phyloP scores from a whole-genome alignment of 164 flowering plant species.

The Berberis vulgaris region DNA sequence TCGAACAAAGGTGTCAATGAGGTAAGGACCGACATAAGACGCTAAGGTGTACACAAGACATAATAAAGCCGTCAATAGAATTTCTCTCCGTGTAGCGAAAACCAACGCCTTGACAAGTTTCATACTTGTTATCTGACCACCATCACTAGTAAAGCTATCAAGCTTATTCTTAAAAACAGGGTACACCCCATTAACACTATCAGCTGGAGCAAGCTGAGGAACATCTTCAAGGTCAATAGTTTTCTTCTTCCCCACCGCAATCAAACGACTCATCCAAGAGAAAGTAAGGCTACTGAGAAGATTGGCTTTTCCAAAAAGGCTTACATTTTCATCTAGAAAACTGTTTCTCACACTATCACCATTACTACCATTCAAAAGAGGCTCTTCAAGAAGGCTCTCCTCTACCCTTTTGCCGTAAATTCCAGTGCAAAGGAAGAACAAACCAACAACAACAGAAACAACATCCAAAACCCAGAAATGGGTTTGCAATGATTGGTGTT shows the following conservation, averaged over 20 bases:
- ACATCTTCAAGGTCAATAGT: conserved; percentile 59
- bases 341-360: conserved; percentile 11
- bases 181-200: conserved; percentile 37
- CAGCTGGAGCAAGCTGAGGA: conserved; percentile 42
- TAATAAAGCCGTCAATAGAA: conserved; percentile 6
- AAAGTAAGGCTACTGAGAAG: conserved; percentile 41
- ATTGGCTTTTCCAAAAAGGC: conserved; percentile 45
- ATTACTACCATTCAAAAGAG: conserved; percentile 43
- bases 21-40: conserved; percentile 19
- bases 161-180: conserved; percentile 34
- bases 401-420: conserved; percentile 23
- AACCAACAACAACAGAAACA: conserved; percentile 32
- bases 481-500: conserved; percentile 11
- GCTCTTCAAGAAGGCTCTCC: conserved; percentile 33
- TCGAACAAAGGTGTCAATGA: conserved; percentile 14
- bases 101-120: conserved; percentile 16
- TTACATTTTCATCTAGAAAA: conserved; percentile 25
- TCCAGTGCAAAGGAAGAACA: conserved; percentile 45
- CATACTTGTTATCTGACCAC: neutral
- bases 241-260: conserved; percentile 48
- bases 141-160: conserved; percentile 18
- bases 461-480: conserved; percentile 35
- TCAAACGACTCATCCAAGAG: conserved; percentile 54
- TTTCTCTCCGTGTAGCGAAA: conserved; percentile 10
- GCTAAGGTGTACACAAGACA: conserved; percentile 6